Base-by-base conservation (phyloP, 1,284 basidiomycete genomes). In the Ceratobasidium sp. region DNA sequence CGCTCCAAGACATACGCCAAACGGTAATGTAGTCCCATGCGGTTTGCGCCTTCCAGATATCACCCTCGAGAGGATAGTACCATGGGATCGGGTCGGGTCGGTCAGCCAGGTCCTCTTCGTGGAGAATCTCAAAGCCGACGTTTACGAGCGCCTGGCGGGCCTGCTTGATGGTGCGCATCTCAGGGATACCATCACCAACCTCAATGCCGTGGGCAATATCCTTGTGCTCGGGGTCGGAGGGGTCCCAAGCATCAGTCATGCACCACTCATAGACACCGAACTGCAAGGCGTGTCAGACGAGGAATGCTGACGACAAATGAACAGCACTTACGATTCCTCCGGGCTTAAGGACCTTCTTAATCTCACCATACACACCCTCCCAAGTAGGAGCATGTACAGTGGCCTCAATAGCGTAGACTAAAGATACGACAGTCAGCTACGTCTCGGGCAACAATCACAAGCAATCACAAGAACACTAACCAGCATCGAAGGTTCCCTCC, bases 241-340 rank as follows among this genome's bases (percentile, higher is more conserved):
- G 87, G 82, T 99, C 94, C 93, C 95, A 99, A 11, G 84, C 83
- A 83, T 99, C 97, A 60, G 97, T 99, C 97, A 99, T 98, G 84
- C 92, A 93, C 97, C 97, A 99, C 82, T 99, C 97, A 85, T 99
- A 99, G 56, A 98, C 92, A 82, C 96, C 97, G 83, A 98, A 98
- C 93, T 96, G 76, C 50, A 57, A 66, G 27, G 2, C 4, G 47
- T n/a, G 2, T 66, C 78, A 54, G 45, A 1, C 33, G 8, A 63
- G 19, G 7, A 19, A 51, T 19, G 22, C 31, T 7, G 14, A 22
- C 19, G 6, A 15, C 14, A 44, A 8, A 24, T 8, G 44, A 45
- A 36, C 41, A 27, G 57, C 41, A 91, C 94, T 82, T 81, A 96
- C 95, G 51, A 94, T 87, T 79, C 97, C 97, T 85, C 97, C 97